Evolutionary conservation across 345 rosid species (phyloP), one percentile per base, ranked within the genome.

Genomic region (Fremontodendron californicum): DNA sequence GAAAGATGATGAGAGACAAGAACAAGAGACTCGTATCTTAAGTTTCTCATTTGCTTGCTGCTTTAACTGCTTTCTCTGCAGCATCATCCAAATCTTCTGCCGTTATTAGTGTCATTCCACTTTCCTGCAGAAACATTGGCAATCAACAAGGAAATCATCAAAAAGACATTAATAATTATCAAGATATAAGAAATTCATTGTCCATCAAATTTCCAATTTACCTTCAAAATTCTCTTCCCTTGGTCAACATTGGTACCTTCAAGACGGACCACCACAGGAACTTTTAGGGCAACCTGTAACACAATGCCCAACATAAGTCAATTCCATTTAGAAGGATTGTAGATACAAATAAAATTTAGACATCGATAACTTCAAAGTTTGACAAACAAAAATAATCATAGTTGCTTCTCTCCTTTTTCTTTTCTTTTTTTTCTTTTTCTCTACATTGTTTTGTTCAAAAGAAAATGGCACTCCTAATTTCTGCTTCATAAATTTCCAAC

Each of bases 31-130:
- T 18, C 27, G n/a, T 43, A 45, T 73, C 43, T 62, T 35, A 54
- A 69, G 64, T 52, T 74, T 51, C 77, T 82, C 76, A 89, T 68
- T 78, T 76, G 54, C 86, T 51, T 62, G 83, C 37, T 21, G 96
- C 88, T 86, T 91, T 90, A 35, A 94, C 98, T 10, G 97, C 98
- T 87, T 94, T 96, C 77, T 96, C 97, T 0, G 99, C 99, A 16
- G 99, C 99, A 82, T 94, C 98, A 70, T 96, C 99, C 82, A 96
- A 85, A 84, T 94, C 97, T 79, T 94, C 98, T 7, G 99, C 99
- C 0, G 98, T 92, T 66, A 96, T 84, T 63, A 96, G 88, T 6
- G 88, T 57, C 97, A 96, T 90, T 75, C 93, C 97, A 83, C 98
- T 96, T 78, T 96, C 99, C 99, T 92, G 89, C 78, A 82, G 21